A percentile compares a stretch with the other conserved stretches of the same genome.
These are phyloP conservation scores for Nakazawaea sp. DNA, from an alignment of 805 yeast species.

Conservation along the genomic window DNA sequence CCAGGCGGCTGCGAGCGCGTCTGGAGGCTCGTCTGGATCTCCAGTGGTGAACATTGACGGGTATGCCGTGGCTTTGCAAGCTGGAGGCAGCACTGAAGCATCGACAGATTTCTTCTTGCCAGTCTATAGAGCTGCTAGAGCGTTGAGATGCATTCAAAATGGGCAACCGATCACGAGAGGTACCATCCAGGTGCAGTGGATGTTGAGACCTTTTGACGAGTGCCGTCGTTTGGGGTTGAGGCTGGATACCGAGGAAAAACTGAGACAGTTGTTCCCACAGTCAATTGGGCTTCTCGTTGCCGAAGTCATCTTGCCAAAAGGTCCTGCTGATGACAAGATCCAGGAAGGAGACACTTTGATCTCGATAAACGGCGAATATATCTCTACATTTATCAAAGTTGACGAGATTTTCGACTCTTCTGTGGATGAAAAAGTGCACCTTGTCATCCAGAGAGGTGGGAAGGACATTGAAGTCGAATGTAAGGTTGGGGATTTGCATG, in stretches of 20 bases:
- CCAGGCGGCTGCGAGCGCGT: slow-evolving; percentile 93
- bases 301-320: slow-evolving; percentile 72
- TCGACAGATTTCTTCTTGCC: slow-evolving; percentile 93
- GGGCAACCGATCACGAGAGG: slow-evolving; percentile 69
- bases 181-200: slow-evolving; percentile 88
- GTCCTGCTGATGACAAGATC: slow-evolving; percentile 69
- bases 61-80: slow-evolving; percentile 83
- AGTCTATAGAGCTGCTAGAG: slow-evolving; percentile 74
- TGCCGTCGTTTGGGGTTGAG: slow-evolving; percentile 84
- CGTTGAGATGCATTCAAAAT: slow-evolving; percentile 65
- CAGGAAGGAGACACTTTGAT: slow-evolving; percentile 84
- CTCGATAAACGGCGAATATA: slow-evolving; percentile 57
- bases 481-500: slow-evolving; percentile 67
- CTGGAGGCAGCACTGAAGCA: slow-evolving; percentile 89
- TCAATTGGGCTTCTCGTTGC: slow-evolving; percentile 80
- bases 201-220: slow-evolving; percentile 80
- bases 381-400: slow-evolving; percentile 69
- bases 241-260: slow-evolving; percentile 60
- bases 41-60: slow-evolving; percentile 93
- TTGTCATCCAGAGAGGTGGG: slow-evolving; percentile 73
- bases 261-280: slow-evolving; percentile 64
- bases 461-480: slow-evolving; percentile 42
- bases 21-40: slow-evolving; percentile 94
- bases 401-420: slow-evolving; percentile 74
- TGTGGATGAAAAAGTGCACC: slow-evolving; percentile 50